Conservation (phyloP, 352 stramenopile species). For the Phytophthora sp. region DNA sequence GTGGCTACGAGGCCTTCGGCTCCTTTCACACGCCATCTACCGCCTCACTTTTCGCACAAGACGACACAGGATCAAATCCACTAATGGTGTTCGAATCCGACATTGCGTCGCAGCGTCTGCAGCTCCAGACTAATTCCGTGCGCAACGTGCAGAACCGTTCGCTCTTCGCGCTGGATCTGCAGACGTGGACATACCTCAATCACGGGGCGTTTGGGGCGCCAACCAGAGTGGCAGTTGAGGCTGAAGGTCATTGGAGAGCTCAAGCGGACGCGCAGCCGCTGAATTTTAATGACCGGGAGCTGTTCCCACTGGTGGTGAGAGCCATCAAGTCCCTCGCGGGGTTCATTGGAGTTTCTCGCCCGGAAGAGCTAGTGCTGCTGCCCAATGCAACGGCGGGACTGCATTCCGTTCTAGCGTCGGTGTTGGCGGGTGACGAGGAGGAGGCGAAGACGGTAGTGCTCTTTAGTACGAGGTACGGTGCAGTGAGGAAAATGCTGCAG, state of each 20-base stretch:
- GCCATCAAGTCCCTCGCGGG: constrained; percentile 75
- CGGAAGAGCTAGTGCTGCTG: constrained; percentile 78
- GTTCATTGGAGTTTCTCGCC: constrained; percentile 60
- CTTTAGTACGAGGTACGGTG: constrained; percentile 90
- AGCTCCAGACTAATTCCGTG: constrained; percentile 11
- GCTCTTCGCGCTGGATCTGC: constrained; percentile 64
- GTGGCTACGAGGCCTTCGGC: constrained; percentile 73
- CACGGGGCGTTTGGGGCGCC: constrained; percentile 93
- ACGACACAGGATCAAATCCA: constrained; percentile 6
- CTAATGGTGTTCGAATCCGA: constrained; percentile 26
- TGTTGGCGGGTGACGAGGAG: constrained; percentile 32
- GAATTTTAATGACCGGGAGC: constrained; percentile 91
- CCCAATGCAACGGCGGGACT: constrained; percentile 91
- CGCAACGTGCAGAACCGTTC: constrained; percentile 40
- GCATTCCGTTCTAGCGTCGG: constrained; percentile 81
- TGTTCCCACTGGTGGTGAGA: constrained; percentile 91
- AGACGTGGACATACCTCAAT: constrained; percentile 93
- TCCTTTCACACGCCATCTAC: constrained; percentile 81
- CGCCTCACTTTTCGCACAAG: constrained; percentile 54
- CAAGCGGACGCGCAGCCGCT: constrained; percentile 91
- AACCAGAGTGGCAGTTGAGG: constrained; percentile 65
- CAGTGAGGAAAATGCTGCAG: constrained; percentile 93
- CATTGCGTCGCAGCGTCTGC: constrained; percentile 19
- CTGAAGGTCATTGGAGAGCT: constrained; percentile 78
- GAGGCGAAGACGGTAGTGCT: constrained; percentile 58